These are phyloP conservation scores for Lolium perenne DNA, from an alignment of 176 grass and related monocot genomes.

Conservation along the genomic window DNA sequence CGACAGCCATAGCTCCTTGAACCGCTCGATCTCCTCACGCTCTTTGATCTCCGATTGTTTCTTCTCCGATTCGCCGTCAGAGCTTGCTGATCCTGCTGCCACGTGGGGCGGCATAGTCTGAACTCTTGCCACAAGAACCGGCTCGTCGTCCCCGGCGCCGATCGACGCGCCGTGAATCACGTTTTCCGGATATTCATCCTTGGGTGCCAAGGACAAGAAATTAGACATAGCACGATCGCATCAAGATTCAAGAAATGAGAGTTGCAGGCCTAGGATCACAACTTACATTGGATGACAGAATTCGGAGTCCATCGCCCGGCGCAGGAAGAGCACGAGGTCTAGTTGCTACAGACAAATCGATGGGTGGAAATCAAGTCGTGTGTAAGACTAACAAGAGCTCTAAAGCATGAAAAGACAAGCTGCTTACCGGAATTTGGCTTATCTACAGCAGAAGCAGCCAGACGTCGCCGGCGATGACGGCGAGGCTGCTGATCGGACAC, in stretches of 20 bases:
- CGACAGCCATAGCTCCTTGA: conserved; percentile 59
- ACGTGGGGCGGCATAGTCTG: background rate
- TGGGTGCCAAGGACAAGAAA: background rate
- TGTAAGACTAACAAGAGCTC: no score
- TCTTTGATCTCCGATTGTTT: background rate
- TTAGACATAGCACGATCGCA: background rate
- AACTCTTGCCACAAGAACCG: conserved; percentile 44
- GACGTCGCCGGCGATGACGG: background rate
- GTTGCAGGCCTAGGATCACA: background rate
- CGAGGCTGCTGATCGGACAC: conserved; percentile 11
- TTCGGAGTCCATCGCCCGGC: conserved; percentile 41
- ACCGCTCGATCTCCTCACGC: conserved; percentile 40
- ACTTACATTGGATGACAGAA: conserved; percentile 51
- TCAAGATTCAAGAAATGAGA: background rate
- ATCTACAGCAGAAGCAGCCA: background rate
- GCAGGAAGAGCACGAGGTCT: conserved; percentile 27
- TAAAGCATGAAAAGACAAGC: background rate
- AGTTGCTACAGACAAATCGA: background rate
- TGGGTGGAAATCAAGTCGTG: background rate
- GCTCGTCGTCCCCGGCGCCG: conserved; percentile 54
- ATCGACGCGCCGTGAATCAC: conserved; percentile 50
- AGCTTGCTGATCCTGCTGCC: conserved; percentile 13
- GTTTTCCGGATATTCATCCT: conserved; percentile 35
- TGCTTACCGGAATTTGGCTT: conserved; percentile 25
- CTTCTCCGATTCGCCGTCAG: conserved; percentile 6